Evolutionary conservation across 768 basidiomycete genomes (phyloP).

Genomic region (Scleroderma citrinum): DNA sequence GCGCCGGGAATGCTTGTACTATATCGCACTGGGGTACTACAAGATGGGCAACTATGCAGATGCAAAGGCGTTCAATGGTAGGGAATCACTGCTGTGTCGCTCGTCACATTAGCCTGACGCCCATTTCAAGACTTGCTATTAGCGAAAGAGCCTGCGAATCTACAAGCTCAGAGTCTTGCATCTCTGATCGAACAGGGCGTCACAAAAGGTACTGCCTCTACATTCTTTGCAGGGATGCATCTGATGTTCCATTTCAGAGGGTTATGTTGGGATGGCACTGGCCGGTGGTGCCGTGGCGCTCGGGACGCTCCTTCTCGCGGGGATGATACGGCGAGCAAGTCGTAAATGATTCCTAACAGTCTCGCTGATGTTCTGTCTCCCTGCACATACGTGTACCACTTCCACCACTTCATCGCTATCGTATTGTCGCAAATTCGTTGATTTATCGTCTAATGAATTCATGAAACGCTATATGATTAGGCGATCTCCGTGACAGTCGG

Average conservation of each 20-base stretch:
- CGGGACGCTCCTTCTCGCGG: conserved; percentile 67
- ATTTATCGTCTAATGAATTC: conserved; percentile 23
- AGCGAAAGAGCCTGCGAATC: conserved; percentile 87
- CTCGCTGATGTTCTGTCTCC: conserved; percentile 12
- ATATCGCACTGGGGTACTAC: conserved; percentile 92
- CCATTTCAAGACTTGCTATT: conserved; percentile 62
- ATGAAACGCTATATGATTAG: conserved; percentile 3
- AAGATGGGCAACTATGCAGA: conserved; percentile 95
- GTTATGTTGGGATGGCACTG: conserved; percentile 98
- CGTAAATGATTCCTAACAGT: conserved; percentile 32
- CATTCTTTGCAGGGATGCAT: neutral
- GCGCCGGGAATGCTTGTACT: conserved; percentile 93
- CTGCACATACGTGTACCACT: conserved; percentile 2
- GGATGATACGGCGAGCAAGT: conserved; percentile 78
- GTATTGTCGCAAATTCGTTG: conserved; percentile 9
- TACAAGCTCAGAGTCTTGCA: conserved; percentile 84
- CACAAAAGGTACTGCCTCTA: conserved; percentile 69
- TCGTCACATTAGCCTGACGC: conserved; percentile 1
- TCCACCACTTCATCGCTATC: conserved; percentile 7
- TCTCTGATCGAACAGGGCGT: conserved; percentile 85
- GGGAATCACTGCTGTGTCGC: conserved; percentile 18
- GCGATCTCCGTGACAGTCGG: neutral
- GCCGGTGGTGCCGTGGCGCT: conserved; percentile 87
- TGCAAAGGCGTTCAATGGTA: conserved; percentile 89
- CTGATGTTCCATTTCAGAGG: conserved; percentile 49